Evolutionary conservation across 176 grass and related monocot species (phyloP), one percentile per base, ranked within the genome.

Genomic region (Oryza rufipogon): DNA sequence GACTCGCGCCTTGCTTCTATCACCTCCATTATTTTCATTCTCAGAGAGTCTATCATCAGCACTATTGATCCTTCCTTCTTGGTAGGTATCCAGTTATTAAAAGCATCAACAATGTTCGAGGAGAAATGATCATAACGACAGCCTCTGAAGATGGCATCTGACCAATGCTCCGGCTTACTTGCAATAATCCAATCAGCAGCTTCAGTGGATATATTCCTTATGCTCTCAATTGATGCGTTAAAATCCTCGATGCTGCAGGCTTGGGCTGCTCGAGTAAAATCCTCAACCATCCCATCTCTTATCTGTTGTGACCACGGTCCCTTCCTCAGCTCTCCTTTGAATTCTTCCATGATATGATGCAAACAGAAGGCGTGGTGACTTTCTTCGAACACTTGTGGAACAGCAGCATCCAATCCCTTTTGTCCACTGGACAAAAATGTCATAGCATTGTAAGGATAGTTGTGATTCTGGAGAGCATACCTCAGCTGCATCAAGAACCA

Each of bases 401-500:
- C 89, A 70, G 93, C 96, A 74, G 82, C 80, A 84, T 95, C 96
- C 33, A 98, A 82, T 48, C 96, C 93, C 70, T 98, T 95, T 82
- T 92, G 93, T 66, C 96, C 86, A 54, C 81, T 93, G 75, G 96
- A 98, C 58, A 98, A 77, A 74, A 98, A 98, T 75, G 96, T 95
- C 71, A 95, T 88, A 10, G 70, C 75, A 71, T 77, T 65, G 33
- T 85, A 90, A 64, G 80, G 69, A 38, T 86, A 86, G 74, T 74
- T 90, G 13, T 79, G 84, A 86, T 83, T 79, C 51, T 92, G 87
- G 47, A 98, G 78, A 45, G 96, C 89, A 75, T 90, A 95, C 80
- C 92, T 95, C 85, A 98, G 70, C 81, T 98, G 96, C 82, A 90
- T 74, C 77, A 98, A 85, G 77, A 98, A 98, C 96, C 96, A 98